Percentiles rank a stretch among this genome's conserved stretches.
Evolutionary conservation across 331 rosid genomes (phyloP).

Genomic region (Quercus tomentella): DNA sequence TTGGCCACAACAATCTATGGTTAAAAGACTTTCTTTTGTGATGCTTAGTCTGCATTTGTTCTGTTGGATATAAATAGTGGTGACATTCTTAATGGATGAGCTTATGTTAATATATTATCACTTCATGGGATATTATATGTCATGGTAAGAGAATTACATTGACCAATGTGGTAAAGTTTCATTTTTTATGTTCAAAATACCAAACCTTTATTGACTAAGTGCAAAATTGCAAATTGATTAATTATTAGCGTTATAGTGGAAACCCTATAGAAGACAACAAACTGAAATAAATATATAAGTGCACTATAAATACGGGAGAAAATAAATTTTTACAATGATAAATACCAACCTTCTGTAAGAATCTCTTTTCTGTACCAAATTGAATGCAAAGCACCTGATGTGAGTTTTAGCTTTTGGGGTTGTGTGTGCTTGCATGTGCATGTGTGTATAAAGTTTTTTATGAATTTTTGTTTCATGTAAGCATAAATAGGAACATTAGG

Average conservation of each 20-base stretch:
- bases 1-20: constrained; percentile 1
- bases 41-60: not conserved
- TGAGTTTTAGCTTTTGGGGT: not conserved
- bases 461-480: not conserved
- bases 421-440: not conserved
- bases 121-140: not conserved
- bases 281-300: not conserved
- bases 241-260: not conserved
- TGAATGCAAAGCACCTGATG: not conserved
- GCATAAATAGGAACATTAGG: not conserved
- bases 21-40: not conserved
- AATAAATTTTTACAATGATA: not conserved
- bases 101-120: not conserved
- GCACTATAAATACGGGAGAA: not conserved
- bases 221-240: not conserved
- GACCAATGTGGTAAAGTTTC: not conserved
- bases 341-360: not conserved
- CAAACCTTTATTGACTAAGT: not conserved
- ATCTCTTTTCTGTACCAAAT: not conserved
- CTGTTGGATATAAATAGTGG: no score
- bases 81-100: not conserved
- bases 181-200: not conserved
- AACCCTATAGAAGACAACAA: not conserved
- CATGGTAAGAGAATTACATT: not conserved
- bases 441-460: not conserved